Conservation (phyloP, 352 stramenopile genomes). For the Globisporangium paddicum region DNA sequence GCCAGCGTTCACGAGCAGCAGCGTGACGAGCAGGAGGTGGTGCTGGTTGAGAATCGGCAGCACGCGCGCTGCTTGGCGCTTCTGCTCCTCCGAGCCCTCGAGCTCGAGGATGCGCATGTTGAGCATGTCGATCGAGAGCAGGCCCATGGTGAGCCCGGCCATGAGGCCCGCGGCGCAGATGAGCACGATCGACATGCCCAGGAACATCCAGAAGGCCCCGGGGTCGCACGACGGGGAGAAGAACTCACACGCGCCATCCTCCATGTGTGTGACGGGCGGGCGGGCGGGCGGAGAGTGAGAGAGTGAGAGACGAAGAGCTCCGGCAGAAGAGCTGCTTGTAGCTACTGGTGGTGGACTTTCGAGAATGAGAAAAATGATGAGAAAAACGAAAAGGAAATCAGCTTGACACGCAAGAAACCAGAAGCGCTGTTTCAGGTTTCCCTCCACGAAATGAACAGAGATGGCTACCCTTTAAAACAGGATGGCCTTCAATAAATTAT, state of each 20-base stretch:
- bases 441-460: too few relatives aligned
- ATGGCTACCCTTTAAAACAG: too few relatives aligned
- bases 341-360: not conserved
- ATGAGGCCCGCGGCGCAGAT: slow-evolving; percentile 58
- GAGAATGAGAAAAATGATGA: not conserved
- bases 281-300: not conserved
- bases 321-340: not conserved
- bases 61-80: slow-evolving; percentile 67
- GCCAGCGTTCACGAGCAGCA: slow-evolving; percentile 92
- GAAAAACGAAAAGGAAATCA: not conserved
- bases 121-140: slow-evolving; percentile 76
- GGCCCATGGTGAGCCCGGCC: slow-evolving; percentile 73
- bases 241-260: slow-evolving; percentile 39
- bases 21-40: slow-evolving; percentile 92
- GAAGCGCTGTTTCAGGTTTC: too few relatives aligned
- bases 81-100: slow-evolving; percentile 64
- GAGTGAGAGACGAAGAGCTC: not conserved
- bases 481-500: too few relatives aligned
- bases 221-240: slow-evolving; percentile 63
- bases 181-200: slow-evolving; percentile 38
- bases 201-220: slow-evolving; percentile 54
- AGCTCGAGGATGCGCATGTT: slow-evolving; percentile 79
- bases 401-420: too few relatives aligned
- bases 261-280: not conserved
- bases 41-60: slow-evolving; percentile 88